phyloP scores from a whole-genome alignment of 108 stramenopile genomes.

The Chaetoceros tenuissimus region DNA sequence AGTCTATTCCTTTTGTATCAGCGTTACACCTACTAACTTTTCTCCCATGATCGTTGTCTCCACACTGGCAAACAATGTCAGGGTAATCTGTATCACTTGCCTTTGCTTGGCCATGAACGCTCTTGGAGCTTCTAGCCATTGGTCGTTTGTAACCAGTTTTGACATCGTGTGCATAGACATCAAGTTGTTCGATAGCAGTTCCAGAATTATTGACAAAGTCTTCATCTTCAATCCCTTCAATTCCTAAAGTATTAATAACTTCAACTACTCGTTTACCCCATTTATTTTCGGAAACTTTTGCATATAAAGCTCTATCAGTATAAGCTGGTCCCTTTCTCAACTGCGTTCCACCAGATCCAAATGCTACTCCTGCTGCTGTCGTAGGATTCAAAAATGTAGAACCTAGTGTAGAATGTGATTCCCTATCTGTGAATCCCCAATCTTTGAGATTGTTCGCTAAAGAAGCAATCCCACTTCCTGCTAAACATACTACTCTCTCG shows the following conservation, averaged over 20 bases:
- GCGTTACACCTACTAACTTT: slow-evolving; percentile 71
- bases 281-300: slow-evolving; percentile 46
- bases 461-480: slow-evolving; percentile 62
- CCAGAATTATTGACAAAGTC: slow-evolving; percentile 43
- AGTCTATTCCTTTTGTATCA: slow-evolving; percentile 62
- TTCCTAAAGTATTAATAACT: slow-evolving; percentile 71
- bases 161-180: slow-evolving; percentile 43
- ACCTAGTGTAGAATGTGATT: slow-evolving; percentile 72
- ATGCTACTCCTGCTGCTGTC: slow-evolving; percentile 79
- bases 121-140: slow-evolving; percentile 49
- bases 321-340: slow-evolving; percentile 73
- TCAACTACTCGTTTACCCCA: slow-evolving; percentile 41
- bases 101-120: slow-evolving; percentile 33
- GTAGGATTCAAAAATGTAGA: slow-evolving; percentile 81
- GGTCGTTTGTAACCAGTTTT: slow-evolving; percentile 28
- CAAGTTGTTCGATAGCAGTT: slow-evolving; percentile 37
- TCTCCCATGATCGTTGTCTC: slow-evolving; percentile 7
- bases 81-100: slow-evolving; percentile 58
- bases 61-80: slow-evolving; percentile 39
- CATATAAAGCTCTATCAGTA: slow-evolving; percentile 65
- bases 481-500: slow-evolving; percentile 59
- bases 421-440: slow-evolving; percentile 61
- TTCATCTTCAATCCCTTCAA: slow-evolving; percentile 55
- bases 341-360: slow-evolving; percentile 78
- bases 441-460: slow-evolving; percentile 33